These are phyloP conservation scores for Tricholoma furcatifolium DNA, from an alignment of 768 basidiomycete species.

Conservation along the genomic window DNA sequence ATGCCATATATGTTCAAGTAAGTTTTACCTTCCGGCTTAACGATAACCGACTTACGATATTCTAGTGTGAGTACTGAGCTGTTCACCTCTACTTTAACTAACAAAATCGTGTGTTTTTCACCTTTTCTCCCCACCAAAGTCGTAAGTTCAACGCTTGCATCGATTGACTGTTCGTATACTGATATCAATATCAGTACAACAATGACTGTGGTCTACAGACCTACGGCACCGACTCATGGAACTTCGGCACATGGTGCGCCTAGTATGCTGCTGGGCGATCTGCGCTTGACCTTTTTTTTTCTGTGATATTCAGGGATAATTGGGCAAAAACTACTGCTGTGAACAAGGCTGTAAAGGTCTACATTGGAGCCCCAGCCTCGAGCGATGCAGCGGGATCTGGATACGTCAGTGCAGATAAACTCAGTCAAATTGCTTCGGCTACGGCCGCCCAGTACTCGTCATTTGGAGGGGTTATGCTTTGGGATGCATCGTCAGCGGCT, in stretches of 20 bases:
- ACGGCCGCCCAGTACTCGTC: constrained; percentile 47
- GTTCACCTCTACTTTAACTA: too few species aligned
- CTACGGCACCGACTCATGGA: constrained; percentile 43
- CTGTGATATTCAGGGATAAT: too few species aligned
- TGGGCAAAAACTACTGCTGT: constrained; percentile 54
- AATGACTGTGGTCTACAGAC: constrained; percentile 30
- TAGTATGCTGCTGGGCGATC: background rate
- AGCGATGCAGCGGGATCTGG: constrained; percentile 47
- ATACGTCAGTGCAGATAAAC: constrained; percentile 41
- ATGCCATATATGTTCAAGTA: constrained; percentile 67
- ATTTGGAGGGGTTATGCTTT: constrained; percentile 50
- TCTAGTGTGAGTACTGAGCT: too few species aligned
- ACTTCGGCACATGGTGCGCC: constrained; percentile 43
- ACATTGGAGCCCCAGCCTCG: constrained; percentile 55
- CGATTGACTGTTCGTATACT: background rate
- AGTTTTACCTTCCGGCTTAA: constrained; percentile 23
- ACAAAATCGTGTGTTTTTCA: too few species aligned
- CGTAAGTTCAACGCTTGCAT: too few species aligned
- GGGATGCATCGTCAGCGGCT: constrained; percentile 38
- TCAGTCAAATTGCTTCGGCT: constrained; percentile 35
- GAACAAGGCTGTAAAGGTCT: constrained; percentile 52
- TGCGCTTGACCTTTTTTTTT: background rate
- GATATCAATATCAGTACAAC: constrained; percentile 12
- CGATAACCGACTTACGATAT: too few species aligned
- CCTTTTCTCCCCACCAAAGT: too few species aligned